phyloP scores from a whole-genome alignment of 116 monocot genomes.

The Cymodocea nodosa region DNA sequence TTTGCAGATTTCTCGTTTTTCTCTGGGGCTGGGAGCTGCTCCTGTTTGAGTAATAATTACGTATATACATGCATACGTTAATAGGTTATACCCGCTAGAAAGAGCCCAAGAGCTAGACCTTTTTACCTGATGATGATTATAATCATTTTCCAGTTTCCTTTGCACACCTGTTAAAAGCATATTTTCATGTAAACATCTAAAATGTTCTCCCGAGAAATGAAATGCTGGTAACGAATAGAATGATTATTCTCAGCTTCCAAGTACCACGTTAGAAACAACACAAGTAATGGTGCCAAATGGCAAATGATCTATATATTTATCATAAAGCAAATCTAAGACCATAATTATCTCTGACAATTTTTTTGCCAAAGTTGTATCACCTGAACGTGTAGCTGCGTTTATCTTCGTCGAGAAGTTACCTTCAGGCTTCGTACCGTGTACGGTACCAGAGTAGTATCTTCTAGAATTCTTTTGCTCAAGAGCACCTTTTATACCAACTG shows the following conservation, averaged over 20 bases:
- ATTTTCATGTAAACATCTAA: not conserved
- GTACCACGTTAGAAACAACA: too few species aligned
- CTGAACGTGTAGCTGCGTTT: conserved; percentile 15
- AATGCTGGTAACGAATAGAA: too few species aligned
- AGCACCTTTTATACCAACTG: conserved; percentile 36
- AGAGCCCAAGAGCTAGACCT: too few species aligned
- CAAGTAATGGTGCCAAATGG: too few species aligned
- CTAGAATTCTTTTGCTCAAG: conserved; percentile 34
- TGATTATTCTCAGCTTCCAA: too few species aligned
- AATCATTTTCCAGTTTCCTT: conserved; percentile 45
- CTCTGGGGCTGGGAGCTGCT: not conserved
- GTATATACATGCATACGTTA: too few species aligned
- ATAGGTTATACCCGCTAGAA: too few species aligned
- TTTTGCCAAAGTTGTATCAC: conserved; percentile 6
- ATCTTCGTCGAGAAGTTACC: conserved; percentile 19
- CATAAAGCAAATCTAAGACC: too few species aligned
- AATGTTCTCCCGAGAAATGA: too few species aligned
- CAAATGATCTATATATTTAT: too few species aligned
- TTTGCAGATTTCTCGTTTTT: conserved; percentile 16
- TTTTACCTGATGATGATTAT: conserved; percentile 19
- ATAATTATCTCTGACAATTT: too few species aligned
- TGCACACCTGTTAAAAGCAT: conserved; percentile 25
- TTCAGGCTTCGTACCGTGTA: conserved; percentile 19
- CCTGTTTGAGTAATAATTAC: conserved; percentile 12
- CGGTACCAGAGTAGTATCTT: conserved; percentile 27